Evolutionary conservation across 352 stramenopile genomes (phyloP).

Genomic region (Pythium phragmitis): DNA sequence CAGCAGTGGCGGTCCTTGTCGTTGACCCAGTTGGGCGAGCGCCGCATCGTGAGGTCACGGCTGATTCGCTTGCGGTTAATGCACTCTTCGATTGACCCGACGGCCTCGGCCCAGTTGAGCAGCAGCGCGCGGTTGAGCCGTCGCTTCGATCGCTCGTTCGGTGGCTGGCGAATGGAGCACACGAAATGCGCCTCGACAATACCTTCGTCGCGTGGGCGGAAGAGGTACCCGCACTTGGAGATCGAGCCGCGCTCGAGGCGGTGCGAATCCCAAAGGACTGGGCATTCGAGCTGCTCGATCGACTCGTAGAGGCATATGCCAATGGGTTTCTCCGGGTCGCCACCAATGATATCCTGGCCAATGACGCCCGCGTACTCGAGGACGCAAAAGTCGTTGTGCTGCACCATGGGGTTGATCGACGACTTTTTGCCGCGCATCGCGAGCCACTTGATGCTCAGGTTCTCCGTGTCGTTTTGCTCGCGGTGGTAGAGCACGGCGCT

Average conservation of each 20-base stretch:
- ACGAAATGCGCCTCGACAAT: slow-evolving; percentile 77
- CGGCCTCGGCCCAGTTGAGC: slow-evolving; percentile 66
- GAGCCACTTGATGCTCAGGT: slow-evolving; percentile 80
- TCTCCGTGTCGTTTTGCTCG: slow-evolving; percentile 75
- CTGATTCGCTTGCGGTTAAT: slow-evolving; percentile 70
- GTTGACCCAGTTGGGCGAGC: slow-evolving; percentile 73
- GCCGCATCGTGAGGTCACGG: slow-evolving; percentile 67
- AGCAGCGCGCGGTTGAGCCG: slow-evolving; percentile 65
- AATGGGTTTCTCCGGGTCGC: slow-evolving; percentile 37
- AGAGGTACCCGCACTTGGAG: slow-evolving; percentile 81
- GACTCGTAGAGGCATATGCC: slow-evolving; percentile 81
- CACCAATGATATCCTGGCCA: slow-evolving; percentile 50
- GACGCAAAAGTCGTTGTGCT: slow-evolving; percentile 67
- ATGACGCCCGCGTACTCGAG: slow-evolving; percentile 77
- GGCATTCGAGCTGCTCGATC: slow-evolving; percentile 78
- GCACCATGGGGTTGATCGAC: slow-evolving; percentile 39
- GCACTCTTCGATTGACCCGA: slow-evolving; percentile 65
- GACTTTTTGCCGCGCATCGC: slow-evolving; percentile 70
- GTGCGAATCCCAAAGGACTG: slow-evolving; percentile 68
- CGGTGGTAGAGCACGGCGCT: slow-evolving; percentile 70
- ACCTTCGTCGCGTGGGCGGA: slow-evolving; percentile 55
- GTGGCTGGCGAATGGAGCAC: slow-evolving; percentile 78
- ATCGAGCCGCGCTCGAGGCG: slow-evolving; percentile 65
- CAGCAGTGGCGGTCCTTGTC: slow-evolving; percentile 83
- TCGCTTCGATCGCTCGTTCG: slow-evolving; percentile 50